phyloP scores from a whole-genome alignment of 75 land plant genomes.

The Gnetum montanum region DNA sequence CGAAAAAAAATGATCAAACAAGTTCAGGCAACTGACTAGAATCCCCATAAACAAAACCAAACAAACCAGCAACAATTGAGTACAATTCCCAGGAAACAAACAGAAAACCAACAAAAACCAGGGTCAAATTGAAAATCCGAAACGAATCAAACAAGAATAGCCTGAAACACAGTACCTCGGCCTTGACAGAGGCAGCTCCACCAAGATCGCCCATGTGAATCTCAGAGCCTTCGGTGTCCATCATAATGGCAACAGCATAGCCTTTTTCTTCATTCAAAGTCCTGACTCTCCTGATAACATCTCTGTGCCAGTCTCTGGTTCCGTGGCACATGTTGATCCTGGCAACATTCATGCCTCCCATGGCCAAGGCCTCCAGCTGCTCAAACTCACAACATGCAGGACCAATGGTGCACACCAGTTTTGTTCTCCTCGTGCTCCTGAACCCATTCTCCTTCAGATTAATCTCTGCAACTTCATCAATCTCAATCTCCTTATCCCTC shows the following conservation, averaged over 20 bases:
- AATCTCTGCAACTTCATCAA: conserved; percentile 29
- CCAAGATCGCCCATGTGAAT: conserved; percentile 45
- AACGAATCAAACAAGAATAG: background rate
- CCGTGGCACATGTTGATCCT: conserved; percentile 70
- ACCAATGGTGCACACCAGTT: conserved; percentile 67
- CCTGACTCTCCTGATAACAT: conserved; percentile 36
- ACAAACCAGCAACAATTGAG: too few species aligned
- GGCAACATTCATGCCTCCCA: conserved; percentile 68
- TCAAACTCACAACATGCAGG: conserved; percentile 43
- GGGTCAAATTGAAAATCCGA: background rate
- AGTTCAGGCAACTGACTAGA: background rate
- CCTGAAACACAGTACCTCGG: conserved; percentile 22
- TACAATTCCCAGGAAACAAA: background rate
- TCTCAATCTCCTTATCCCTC: too few species aligned
- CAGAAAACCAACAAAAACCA: background rate
- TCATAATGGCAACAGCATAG: conserved; percentile 41
- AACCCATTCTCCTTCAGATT: conserved; percentile 50
- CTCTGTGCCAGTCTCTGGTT: conserved; percentile 52
- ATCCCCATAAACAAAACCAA: background rate
- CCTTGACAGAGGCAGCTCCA: conserved; percentile 35
- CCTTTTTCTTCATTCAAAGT: conserved; percentile 31
- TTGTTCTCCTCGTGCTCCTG: conserved; percentile 46
- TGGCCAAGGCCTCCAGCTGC: conserved; percentile 50
- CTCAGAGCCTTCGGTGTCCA: conserved; percentile 53
- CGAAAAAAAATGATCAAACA: background rate